phyloP scores from a whole-genome alignment of 2,329 filamentous ascomycete species.

The Thielaviopsis punctulata region DNA sequence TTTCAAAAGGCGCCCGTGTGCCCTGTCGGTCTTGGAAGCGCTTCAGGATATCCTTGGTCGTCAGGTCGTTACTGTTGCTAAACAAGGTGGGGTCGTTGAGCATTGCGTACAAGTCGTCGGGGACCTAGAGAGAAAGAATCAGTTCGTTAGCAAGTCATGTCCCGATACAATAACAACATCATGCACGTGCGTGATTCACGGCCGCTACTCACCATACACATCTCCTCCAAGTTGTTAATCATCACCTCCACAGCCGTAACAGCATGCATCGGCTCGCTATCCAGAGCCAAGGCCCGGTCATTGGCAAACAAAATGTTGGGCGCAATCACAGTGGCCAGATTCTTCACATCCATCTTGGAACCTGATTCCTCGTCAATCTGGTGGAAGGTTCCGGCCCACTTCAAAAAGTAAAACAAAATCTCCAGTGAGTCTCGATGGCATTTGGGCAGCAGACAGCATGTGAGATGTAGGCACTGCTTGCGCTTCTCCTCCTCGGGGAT shows the following conservation, averaged over 20 bases:
- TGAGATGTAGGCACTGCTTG: conserved; percentile 71
- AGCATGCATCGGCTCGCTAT: conserved; percentile 78
- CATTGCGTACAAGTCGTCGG: conserved; percentile 75
- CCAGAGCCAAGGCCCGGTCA: conserved; percentile 48
- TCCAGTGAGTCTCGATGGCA: conserved; percentile 85
- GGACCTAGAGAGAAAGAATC: conserved; percentile 44
- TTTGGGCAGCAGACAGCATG: conserved; percentile 85
- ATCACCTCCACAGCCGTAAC: conserved; percentile 85
- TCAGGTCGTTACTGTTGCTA: conserved; percentile 64
- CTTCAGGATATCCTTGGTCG: conserved; percentile 92
- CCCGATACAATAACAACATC: not conserved
- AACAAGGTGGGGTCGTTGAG: conserved; percentile 71
- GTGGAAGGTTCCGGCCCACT: conserved; percentile 94
- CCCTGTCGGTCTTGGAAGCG: conserved; percentile 66
- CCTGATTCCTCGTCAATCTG: conserved; percentile 93
- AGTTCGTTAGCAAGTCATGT: not conserved
- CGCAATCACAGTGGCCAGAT: conserved; percentile 90
- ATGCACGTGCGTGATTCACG: not conserved
- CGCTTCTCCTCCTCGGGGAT: conserved; percentile 67
- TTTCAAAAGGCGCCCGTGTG: conserved; percentile 37
- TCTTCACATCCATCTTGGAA: conserved; percentile 98
- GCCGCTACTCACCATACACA: conserved; percentile 70
- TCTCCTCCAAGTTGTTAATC: conserved; percentile 85
- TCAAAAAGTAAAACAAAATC: conserved; percentile 87
- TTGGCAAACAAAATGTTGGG: conserved; percentile 78